Evolutionary conservation across 768 basidiomycete genomes (phyloP).

Genomic region (Xerocomus spinulosus): DNA sequence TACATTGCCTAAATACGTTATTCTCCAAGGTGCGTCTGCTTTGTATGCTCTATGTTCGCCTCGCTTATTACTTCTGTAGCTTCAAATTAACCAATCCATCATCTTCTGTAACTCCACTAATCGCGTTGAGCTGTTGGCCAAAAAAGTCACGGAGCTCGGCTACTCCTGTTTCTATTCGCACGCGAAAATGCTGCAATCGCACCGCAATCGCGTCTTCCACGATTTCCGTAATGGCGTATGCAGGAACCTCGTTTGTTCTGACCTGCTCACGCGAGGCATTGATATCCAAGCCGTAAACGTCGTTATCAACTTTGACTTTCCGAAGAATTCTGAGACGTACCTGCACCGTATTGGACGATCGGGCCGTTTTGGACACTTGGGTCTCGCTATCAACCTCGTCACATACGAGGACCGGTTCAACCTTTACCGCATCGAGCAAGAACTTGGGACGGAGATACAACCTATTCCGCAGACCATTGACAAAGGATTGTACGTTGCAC

Average conservation of each 20-base stretch:
- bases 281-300: slow-evolving; percentile 99
- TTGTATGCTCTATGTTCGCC: not conserved
- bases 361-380: slow-evolving; percentile 95
- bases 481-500: slow-evolving; percentile 89
- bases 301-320: slow-evolving; percentile 99
- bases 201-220: slow-evolving; percentile 99
- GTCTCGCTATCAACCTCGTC: slow-evolving; percentile 95
- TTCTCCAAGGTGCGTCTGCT: slow-evolving; percentile 78
- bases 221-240: slow-evolving; percentile 98
- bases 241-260: slow-evolving; percentile 96
- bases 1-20: slow-evolving; percentile 98
- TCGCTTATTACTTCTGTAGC: slow-evolving; percentile 41
- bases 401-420: slow-evolving; percentile 98
- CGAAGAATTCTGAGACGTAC: slow-evolving; percentile 98
- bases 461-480: slow-evolving; percentile 92
- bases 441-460: slow-evolving; percentile 96
- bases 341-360: slow-evolving; percentile 98
- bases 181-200: slow-evolving; percentile 98
- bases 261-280: slow-evolving; percentile 97
- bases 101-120: slow-evolving; percentile 99
- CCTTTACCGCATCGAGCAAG: slow-evolving; percentile 96
- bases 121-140: slow-evolving; percentile 97
- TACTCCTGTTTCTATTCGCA: slow-evolving; percentile 99
- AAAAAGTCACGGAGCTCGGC: slow-evolving; percentile 98
- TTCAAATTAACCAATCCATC: slow-evolving; percentile 99